These are phyloP conservation scores for Paecilomyces formosus DNA, from an alignment of 2,329 filamentous ascomycete genomes.

Conservation along the genomic window DNA sequence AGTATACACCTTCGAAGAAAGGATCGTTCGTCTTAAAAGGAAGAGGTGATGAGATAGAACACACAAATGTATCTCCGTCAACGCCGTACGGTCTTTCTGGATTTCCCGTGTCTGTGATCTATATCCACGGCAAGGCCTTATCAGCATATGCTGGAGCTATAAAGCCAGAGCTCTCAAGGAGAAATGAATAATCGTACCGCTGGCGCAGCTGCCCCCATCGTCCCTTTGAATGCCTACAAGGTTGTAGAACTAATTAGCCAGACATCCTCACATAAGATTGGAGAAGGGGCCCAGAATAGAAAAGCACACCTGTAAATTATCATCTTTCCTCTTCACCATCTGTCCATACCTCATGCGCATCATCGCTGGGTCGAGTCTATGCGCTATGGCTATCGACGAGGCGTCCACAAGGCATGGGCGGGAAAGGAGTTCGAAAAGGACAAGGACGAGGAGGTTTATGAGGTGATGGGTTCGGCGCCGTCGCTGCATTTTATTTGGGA, in stretches of 20 bases:
- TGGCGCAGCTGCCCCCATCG: neutral
- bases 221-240: neutral
- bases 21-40: no score
- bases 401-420: neutral
- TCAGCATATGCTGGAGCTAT: neutral
- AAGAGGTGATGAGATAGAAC: neutral
- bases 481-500: neutral
- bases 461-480: neutral
- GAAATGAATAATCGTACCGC: neutral
- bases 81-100: constrained; percentile 14
- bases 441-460: neutral
- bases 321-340: constrained; percentile 1
- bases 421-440: neutral
- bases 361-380: neutral
- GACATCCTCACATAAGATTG: neutral
- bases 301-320: constrained; percentile 3
- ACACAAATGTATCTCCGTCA: constrained; percentile 16
- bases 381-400: neutral
- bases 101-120: constrained; percentile 12
- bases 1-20: neutral
- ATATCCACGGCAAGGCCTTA: neutral
- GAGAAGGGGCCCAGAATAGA: neutral
- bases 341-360: neutral
- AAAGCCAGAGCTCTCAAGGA: neutral
- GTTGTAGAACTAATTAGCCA: neutral